Conservation (phyloP, 208 protist genomes). For the Leptomonas seymouri region DNA sequence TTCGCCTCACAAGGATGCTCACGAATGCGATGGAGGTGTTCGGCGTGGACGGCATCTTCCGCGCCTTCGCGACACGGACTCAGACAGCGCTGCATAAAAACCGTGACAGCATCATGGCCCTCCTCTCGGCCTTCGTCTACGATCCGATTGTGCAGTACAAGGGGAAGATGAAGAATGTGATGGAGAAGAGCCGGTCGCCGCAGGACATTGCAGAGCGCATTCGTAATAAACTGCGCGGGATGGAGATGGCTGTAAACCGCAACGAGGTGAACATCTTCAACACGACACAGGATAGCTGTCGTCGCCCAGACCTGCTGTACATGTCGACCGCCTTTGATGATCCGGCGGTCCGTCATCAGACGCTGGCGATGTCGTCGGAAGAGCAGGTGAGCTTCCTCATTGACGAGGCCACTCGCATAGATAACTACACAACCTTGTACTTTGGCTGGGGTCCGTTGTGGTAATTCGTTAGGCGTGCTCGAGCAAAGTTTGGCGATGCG, state of each 20-base stretch:
- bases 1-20: conserved; percentile 99
- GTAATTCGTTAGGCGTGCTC: too few relatives aligned
- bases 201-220: conserved; percentile 97
- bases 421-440: conserved; percentile 92
- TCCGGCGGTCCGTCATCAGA: conserved; percentile 50
- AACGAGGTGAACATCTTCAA: conserved; percentile 76
- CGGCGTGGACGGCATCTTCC: conserved; percentile 99
- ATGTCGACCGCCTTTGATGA: conserved; percentile 92
- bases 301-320: conserved; percentile 83
- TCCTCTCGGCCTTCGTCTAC: conserved; percentile 99
- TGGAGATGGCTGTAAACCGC: conserved; percentile 93
- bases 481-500: too few relatives aligned
- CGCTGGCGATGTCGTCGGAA: conserved; percentile 53
- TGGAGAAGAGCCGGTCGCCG: conserved; percentile 85
- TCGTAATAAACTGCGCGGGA: conserved; percentile 98
- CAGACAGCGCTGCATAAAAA: conserved; percentile 97
- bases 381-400: conserved; percentile 91
- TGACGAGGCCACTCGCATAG: conserved; percentile 79
- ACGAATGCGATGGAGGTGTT: conserved; percentile 99
- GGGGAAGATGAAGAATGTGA: conserved; percentile 98
- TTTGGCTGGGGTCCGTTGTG: conserved; percentile 93
- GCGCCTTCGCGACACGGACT: conserved; percentile 96
- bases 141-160: conserved; percentile 98
- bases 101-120: conserved; percentile 98
- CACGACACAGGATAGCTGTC: conserved; percentile 75